Conservation (phyloP, 176 grass and related monocot species). For the Eragrostis curvula region DNA sequence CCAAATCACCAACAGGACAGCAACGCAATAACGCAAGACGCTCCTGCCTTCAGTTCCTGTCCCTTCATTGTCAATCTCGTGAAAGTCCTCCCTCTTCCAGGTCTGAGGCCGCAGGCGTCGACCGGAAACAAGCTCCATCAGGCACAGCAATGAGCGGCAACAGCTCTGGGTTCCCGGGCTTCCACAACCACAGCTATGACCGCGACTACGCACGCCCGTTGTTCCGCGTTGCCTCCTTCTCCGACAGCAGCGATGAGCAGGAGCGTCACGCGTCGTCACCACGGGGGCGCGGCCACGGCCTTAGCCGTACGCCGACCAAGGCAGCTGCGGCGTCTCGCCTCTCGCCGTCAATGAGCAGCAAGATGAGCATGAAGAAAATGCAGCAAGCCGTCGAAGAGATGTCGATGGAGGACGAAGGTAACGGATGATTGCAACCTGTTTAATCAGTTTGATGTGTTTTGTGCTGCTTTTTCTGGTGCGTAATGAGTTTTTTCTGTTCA, state of each 20-base stretch:
- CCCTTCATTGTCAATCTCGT: neutral
- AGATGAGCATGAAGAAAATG: constrained; percentile 51
- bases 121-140: neutral
- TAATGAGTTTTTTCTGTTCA: constrained; percentile 31
- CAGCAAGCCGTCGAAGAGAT: constrained; percentile 35
- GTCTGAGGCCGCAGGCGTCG: neutral
- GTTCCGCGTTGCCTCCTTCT: constrained; percentile 50
- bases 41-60: neutral
- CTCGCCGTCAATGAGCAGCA: constrained; percentile 40
- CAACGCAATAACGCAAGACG: neutral
- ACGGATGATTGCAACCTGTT: neutral
- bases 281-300: neutral
- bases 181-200: constrained; percentile 33
- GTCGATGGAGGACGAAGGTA: constrained; percentile 44
- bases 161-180: constrained; percentile 46
- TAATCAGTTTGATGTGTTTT: neutral
- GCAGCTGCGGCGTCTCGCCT: constrained; percentile 9
- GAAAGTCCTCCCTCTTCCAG: constrained; percentile 1
- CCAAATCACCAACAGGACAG: constrained; percentile 16
- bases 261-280: neutral
- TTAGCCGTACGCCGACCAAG: constrained; percentile 31
- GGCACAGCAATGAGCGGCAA: neutral
- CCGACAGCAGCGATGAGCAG: constrained; percentile 44
- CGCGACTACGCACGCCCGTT: constrained; percentile 16
- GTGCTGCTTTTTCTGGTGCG: constrained; percentile 6